Evolutionary conservation across 2,329 filamentous ascomycete species (phyloP).

Genomic region (Colletotrichum sp.): DNA sequence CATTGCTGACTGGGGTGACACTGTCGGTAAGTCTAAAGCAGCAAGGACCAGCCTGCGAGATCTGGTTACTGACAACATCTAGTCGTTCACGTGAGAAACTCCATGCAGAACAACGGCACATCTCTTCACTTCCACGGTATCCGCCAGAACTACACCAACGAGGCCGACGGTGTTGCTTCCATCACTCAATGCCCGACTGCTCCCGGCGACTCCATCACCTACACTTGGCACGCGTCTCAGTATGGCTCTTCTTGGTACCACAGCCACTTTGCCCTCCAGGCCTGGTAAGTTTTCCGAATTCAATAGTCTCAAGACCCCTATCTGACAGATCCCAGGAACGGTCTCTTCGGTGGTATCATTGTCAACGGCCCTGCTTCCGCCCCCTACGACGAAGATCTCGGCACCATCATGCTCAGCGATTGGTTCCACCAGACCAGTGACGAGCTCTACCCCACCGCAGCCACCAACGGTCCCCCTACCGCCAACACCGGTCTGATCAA

Average conservation of each 20-base stretch:
- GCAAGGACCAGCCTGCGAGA: not conserved
- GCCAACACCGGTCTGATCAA: slow-evolving; percentile 52
- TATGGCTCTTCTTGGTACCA: slow-evolving; percentile 67
- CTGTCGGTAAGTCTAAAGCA: slow-evolving; percentile 4
- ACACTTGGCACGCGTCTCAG: slow-evolving; percentile 60
- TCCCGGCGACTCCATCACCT: slow-evolving; percentile 58
- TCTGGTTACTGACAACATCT: slow-evolving; percentile 10
- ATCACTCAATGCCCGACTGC: slow-evolving; percentile 57
- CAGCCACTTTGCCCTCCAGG: slow-evolving; percentile 57
- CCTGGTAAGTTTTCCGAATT: slow-evolving; percentile 38
- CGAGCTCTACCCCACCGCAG: slow-evolving; percentile 33
- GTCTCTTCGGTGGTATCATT: slow-evolving; percentile 64
- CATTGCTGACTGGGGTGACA: slow-evolving; percentile 52
- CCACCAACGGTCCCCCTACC: slow-evolving; percentile 34
- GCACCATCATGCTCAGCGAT: slow-evolving; percentile 62
- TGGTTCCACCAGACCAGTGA: slow-evolving; percentile 56
- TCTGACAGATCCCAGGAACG: slow-evolving; percentile 31
- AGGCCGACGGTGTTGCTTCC: slow-evolving; percentile 60
- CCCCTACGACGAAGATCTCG: slow-evolving; percentile 69
- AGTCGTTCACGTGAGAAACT: slow-evolving; percentile 54
- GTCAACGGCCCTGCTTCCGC: slow-evolving; percentile 64
- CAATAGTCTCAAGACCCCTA: slow-evolving; percentile 23
- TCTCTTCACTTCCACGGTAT: slow-evolving; percentile 65
- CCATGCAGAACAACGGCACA: slow-evolving; percentile 55
- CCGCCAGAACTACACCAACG: slow-evolving; percentile 55